phyloP scores from a whole-genome alignment of 352 stramenopile genomes.

The Globisporangium okanoganense region DNA sequence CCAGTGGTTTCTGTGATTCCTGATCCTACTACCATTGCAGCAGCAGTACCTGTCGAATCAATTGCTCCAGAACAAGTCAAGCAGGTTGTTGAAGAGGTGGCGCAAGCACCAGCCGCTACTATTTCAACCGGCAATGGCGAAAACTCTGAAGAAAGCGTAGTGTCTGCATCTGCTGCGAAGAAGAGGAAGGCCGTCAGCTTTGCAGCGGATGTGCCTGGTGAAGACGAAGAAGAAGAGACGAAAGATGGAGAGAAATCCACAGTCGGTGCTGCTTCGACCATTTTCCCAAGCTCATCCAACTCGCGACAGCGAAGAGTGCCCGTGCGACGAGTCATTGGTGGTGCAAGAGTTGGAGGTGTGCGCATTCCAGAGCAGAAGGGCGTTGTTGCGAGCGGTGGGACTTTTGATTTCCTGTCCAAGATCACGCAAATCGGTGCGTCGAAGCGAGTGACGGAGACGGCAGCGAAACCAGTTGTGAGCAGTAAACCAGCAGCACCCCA shows the following conservation, averaged over 20 bases:
- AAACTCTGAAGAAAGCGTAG: neutral
- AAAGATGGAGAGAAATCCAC: slow-evolving; percentile 16
- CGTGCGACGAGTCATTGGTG: slow-evolving; percentile 30
- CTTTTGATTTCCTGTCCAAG: slow-evolving; percentile 86
- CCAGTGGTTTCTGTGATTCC: neutral
- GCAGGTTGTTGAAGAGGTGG: neutral
- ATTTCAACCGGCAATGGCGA: neutral
- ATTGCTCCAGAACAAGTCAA: neutral
- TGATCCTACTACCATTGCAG: neutral
- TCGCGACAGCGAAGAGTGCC: slow-evolving; percentile 17
- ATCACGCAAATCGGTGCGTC: slow-evolving; percentile 38
- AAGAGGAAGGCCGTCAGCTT: slow-evolving; percentile 67
- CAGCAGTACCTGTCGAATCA: neutral
- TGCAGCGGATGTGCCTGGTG: slow-evolving; percentile 32
- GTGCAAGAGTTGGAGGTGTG: slow-evolving; percentile 19
- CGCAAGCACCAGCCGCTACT: neutral
- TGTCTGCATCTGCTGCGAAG: slow-evolving; percentile 17
- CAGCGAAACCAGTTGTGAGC: neutral
- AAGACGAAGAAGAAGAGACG: slow-evolving; percentile 20
- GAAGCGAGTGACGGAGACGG: slow-evolving; percentile 15
- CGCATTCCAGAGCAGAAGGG: slow-evolving; percentile 45
- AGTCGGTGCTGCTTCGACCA: neutral
- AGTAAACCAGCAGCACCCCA: neutral
- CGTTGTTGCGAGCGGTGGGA: slow-evolving; percentile 69
- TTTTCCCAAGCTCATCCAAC: neutral